These are phyloP conservation scores for Trebouxia sp. DNA, from an alignment of 139 green algal species.

Conservation along the genomic window DNA sequence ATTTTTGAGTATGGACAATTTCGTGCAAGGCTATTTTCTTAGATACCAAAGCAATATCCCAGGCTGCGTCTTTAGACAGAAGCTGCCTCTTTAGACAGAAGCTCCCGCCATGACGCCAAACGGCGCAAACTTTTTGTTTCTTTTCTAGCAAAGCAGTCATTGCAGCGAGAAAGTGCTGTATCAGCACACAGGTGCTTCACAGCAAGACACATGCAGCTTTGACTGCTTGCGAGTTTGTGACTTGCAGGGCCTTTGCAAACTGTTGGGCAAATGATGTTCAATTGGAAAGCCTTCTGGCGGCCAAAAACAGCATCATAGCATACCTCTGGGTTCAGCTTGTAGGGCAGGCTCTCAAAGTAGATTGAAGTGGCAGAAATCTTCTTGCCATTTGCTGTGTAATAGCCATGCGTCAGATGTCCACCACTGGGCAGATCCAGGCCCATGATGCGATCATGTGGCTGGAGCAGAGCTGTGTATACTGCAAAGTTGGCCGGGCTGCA, in stretches of 20 bases:
- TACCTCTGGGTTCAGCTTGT: constrained; percentile 88
- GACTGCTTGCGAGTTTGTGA: too few relatives aligned
- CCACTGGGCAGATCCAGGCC: constrained; percentile 84
- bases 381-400: constrained; percentile 88
- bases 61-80: too few relatives aligned
- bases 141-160: too few relatives aligned
- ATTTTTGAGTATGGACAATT: too few relatives aligned
- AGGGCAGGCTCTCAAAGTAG: constrained; percentile 89
- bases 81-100: too few relatives aligned
- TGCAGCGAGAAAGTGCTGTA: too few relatives aligned
- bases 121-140: too few relatives aligned
- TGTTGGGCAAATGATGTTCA: not conserved
- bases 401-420: constrained; percentile 90
- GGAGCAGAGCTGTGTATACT: constrained; percentile 84
- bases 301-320: not conserved
- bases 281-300: not conserved
- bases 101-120: too few relatives aligned
- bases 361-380: constrained; percentile 88
- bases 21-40: too few relatives aligned
- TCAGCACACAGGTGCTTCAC: too few relatives aligned
- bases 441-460: constrained; percentile 89
- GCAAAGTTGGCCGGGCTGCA: constrained; percentile 96
- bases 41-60: too few relatives aligned
- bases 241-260: not conserved
- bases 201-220: too few relatives aligned